phyloP scores from a whole-genome alignment of 176 grass and related monocot genomes.

The Paspalum vaginatum region DNA sequence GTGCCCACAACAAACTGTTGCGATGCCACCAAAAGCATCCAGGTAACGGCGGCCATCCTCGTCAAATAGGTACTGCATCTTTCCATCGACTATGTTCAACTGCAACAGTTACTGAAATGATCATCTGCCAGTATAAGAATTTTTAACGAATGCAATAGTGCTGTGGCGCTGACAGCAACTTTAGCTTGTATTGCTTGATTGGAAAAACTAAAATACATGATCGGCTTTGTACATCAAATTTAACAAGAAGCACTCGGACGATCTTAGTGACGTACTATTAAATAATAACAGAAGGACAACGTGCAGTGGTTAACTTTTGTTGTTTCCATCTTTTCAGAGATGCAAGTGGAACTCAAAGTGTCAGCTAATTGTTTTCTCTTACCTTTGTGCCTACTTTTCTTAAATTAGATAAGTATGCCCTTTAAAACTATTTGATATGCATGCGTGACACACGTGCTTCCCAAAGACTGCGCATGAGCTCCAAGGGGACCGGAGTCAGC shows the following conservation, averaged over 20 bases:
- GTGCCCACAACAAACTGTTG: slow-evolving; percentile 88
- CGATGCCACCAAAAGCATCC: slow-evolving; percentile 91
- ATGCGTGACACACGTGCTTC: not conserved
- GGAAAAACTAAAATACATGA: not conserved
- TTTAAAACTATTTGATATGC: not conserved
- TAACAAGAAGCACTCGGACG: not conserved
- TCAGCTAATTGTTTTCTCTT: not conserved
- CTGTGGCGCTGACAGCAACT: not conserved
- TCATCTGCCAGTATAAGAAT: slow-evolving; percentile 4
- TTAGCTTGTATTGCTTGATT: not conserved
- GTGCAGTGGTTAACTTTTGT: not conserved
- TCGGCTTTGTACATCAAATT: not conserved
- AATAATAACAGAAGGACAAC: not conserved
- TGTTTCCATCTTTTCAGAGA: not conserved
- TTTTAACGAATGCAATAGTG: not conserved
- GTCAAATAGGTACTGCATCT: slow-evolving; percentile 90
- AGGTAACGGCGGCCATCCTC: slow-evolving; percentile 86
- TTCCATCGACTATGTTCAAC: slow-evolving; percentile 96
- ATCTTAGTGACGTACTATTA: not conserved
- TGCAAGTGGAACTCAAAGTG: slow-evolving; percentile 31
- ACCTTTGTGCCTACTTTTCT: not conserved
- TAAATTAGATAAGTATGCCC: not conserved
- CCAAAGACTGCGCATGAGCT: slow-evolving; percentile 19
- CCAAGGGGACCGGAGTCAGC: slow-evolving; percentile 33
- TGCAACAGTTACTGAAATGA: slow-evolving; percentile 33